phyloP scores from a whole-genome alignment of 441 rosid species.

The Populus hybrid region DNA sequence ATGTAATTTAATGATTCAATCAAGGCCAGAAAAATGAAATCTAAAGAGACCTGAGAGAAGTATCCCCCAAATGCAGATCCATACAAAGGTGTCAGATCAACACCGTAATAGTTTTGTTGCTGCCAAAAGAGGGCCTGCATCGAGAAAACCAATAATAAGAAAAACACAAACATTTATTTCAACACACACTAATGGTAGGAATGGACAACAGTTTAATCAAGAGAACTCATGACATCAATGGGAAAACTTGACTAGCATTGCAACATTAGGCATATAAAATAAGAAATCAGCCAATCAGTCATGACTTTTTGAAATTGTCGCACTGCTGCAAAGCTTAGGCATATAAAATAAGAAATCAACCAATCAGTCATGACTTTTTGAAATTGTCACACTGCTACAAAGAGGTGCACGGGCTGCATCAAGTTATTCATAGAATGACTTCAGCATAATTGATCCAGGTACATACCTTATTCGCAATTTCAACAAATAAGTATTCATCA shows the following conservation, averaged over 20 bases:
- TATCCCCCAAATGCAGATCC: constrained; percentile 87
- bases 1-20: background rate
- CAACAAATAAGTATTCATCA: constrained; percentile 86
- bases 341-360: background rate
- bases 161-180: background rate
- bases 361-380: background rate
- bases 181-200: background rate
- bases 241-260: background rate
- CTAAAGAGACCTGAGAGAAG: constrained; percentile 72
- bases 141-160: background rate
- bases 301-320: background rate
- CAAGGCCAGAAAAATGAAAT: background rate
- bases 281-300: background rate
- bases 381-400: background rate
- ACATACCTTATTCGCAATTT: constrained; percentile 96
- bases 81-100: constrained; percentile 76
- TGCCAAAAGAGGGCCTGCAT: constrained; percentile 95
- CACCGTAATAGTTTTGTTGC: constrained; percentile 87
- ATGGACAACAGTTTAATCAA: background rate
- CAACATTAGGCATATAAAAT: background rate
- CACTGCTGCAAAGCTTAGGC: background rate
- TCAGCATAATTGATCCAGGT: constrained; percentile 12
- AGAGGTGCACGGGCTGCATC: background rate
- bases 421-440: background rate
- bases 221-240: background rate